Conservation (phyloP, 2,329 filamentous ascomycete genomes). For the Colletotrichum horii region DNA sequence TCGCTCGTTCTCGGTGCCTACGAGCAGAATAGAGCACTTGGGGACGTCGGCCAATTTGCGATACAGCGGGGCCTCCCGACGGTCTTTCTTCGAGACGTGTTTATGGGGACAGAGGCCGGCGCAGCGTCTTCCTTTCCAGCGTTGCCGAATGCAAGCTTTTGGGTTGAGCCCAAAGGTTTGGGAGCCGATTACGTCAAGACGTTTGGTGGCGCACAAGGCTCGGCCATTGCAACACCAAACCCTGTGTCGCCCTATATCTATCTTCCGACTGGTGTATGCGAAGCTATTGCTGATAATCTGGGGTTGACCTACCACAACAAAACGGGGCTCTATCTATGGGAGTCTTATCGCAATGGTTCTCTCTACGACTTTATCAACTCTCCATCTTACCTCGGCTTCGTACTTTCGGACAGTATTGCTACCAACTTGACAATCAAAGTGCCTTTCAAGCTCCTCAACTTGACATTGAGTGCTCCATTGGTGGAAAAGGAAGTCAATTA, state of each 20-base stretch:
- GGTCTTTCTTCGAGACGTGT: slow-evolving; percentile 23
- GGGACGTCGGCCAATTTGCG: slow-evolving; percentile 26
- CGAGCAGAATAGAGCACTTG: slow-evolving; percentile 34
- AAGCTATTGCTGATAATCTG: slow-evolving; percentile 38
- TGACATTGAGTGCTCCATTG: slow-evolving; percentile 42
- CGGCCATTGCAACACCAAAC: slow-evolving; percentile 21
- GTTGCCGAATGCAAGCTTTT: background rate
- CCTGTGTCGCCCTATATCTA: slow-evolving; percentile 40
- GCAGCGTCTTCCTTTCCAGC: slow-evolving; percentile 20
- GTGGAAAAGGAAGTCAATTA: slow-evolving; percentile 25
- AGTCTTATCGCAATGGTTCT: slow-evolving; percentile 34
- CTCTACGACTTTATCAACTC: slow-evolving; percentile 42
- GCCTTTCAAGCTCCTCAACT: slow-evolving; percentile 42
- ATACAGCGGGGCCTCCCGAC: slow-evolving; percentile 11
- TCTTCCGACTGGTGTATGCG: slow-evolving; percentile 42
- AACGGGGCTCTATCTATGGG: slow-evolving; percentile 46
- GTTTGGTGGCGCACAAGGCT: slow-evolving; percentile 13
- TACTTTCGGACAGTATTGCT: slow-evolving; percentile 33
- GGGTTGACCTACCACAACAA: slow-evolving; percentile 39
- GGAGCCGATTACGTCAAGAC: background rate
- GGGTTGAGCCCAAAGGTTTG: background rate
- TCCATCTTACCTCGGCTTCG: slow-evolving; percentile 45
- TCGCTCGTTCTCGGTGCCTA: slow-evolving; percentile 39
- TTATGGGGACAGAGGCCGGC: slow-evolving; percentile 26
- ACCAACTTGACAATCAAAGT: slow-evolving; percentile 46